Evolutionary conservation across 768 basidiomycete genomes (phyloP).

Genomic region (Dendrothele bispora): DNA sequence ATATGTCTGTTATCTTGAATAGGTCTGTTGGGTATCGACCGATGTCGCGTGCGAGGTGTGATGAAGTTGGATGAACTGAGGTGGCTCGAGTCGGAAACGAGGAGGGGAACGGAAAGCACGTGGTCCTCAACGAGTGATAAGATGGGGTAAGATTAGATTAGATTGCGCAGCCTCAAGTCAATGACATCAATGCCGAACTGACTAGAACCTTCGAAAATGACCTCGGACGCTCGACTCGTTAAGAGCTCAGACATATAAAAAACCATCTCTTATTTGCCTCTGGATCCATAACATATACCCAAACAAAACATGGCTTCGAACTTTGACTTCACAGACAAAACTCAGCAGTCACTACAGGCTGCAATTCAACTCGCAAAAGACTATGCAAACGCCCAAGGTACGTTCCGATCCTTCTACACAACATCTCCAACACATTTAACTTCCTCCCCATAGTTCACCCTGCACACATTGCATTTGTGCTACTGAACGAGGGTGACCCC

Average conservation of each 20-base stretch:
- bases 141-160: too few relatives aligned
- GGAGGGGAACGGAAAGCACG: too few relatives aligned
- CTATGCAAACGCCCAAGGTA: slow-evolving; percentile 80
- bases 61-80: too few relatives aligned
- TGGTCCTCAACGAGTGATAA: too few relatives aligned
- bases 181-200: slow-evolving; percentile 1
- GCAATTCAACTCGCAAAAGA: slow-evolving; percentile 84
- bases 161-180: too few relatives aligned
- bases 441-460: slow-evolving; percentile 61
- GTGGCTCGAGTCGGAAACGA: too few relatives aligned
- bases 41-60: too few relatives aligned
- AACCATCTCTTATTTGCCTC: background rate
- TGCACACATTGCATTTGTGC: slow-evolving; percentile 76
- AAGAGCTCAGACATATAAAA: background rate
- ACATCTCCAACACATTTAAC: slow-evolving; percentile 1
- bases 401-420: slow-evolving; percentile 10
- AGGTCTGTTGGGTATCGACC: too few relatives aligned
- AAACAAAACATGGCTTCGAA: slow-evolving; percentile 46
- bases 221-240: background rate
- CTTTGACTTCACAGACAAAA: slow-evolving; percentile 86
- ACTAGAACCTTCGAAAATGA: background rate
- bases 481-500: slow-evolving; percentile 67
- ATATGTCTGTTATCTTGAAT: too few relatives aligned
- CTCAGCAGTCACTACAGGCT: slow-evolving; percentile 64
- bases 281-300: background rate